phyloP scores from a whole-genome alignment of 2,329 filamentous ascomycete species.

The Byssochlamys sp. region DNA sequence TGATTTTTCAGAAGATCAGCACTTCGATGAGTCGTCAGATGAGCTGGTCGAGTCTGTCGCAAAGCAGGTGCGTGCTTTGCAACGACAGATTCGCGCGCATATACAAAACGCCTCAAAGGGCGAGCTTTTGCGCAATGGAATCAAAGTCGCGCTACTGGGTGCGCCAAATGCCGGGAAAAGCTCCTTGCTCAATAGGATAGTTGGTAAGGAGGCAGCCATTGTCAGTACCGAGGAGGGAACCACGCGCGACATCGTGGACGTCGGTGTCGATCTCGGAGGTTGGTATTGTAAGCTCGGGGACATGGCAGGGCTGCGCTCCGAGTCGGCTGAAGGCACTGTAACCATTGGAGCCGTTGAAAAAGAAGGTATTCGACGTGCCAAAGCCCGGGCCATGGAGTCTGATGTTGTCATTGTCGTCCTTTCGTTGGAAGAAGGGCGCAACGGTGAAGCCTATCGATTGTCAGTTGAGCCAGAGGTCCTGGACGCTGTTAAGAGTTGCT shows the following conservation, averaged over 20 bases:
- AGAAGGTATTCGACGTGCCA: conserved; percentile 83
- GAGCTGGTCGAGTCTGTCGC: conserved; percentile 63
- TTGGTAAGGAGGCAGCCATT: conserved; percentile 87
- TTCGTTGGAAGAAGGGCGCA: conserved; percentile 51
- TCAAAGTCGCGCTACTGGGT: conserved; percentile 75
- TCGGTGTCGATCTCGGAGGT: conserved; percentile 76
- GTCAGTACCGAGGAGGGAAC: conserved; percentile 89
- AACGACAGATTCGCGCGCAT: conserved; percentile 56
- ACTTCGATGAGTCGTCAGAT: conserved; percentile 79
- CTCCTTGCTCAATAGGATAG: conserved; percentile 78
- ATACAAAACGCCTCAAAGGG: conserved; percentile 68
- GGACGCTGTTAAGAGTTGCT: conserved; percentile 43
- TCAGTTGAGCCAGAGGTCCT: conserved; percentile 48
- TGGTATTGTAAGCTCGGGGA: conserved; percentile 92
- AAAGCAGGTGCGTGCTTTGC: conserved; percentile 52
- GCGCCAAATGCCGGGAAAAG: conserved; percentile 94
- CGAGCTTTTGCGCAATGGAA: conserved; percentile 74
- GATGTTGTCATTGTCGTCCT: conserved; percentile 77
- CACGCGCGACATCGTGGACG: conserved; percentile 86
- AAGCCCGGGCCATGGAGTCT: conserved; percentile 67
- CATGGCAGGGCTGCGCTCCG: conserved; percentile 72
- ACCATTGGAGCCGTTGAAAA: conserved; percentile 65
- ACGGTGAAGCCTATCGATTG: conserved; percentile 21
- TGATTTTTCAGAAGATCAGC: conserved; percentile 93
- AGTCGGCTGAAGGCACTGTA: conserved; percentile 4